Conservation (phyloP, 306 rosid species). For the Ormosia emarginata region DNA sequence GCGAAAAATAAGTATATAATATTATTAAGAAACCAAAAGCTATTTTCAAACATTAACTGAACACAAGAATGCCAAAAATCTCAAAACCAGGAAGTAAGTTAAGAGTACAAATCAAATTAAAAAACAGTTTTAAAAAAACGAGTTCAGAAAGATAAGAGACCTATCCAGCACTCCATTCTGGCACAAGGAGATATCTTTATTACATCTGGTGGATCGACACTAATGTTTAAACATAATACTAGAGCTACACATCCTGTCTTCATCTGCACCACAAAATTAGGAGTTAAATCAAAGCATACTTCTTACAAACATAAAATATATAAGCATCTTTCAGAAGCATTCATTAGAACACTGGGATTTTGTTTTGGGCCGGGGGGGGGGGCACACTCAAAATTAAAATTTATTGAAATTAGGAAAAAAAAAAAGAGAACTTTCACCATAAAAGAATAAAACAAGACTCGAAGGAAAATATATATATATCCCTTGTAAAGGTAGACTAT, state of each 20-base stretch:
- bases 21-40: background rate
- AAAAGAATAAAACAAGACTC: background rate
- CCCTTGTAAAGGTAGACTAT: too few relatives aligned
- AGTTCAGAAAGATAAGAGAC: slow-evolving; percentile 50
- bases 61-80: slow-evolving; percentile 1
- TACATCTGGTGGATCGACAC: slow-evolving; percentile 98
- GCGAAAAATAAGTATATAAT: background rate
- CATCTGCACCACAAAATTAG: slow-evolving; percentile 72
- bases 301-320: background rate
- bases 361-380: background rate
- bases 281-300: slow-evolving; percentile 39
- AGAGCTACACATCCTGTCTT: slow-evolving; percentile 99
- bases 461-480: too few relatives aligned
- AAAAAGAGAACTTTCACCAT: background rate
- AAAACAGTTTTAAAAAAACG: background rate
- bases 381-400: background rate
- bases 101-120: background rate
- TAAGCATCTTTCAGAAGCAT: slow-evolving; percentile 15
- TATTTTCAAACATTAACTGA: slow-evolving; percentile 9
- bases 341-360: background rate
- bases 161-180: slow-evolving; percentile 99
- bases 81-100: slow-evolving; percentile 1
- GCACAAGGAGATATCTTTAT: slow-evolving; percentile 99
- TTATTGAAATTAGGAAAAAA: background rate
- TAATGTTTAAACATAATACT: slow-evolving; percentile 93